phyloP scores from a whole-genome alignment of 2,329 filamentous ascomycete genomes.

The Fusarium sp. region DNA sequence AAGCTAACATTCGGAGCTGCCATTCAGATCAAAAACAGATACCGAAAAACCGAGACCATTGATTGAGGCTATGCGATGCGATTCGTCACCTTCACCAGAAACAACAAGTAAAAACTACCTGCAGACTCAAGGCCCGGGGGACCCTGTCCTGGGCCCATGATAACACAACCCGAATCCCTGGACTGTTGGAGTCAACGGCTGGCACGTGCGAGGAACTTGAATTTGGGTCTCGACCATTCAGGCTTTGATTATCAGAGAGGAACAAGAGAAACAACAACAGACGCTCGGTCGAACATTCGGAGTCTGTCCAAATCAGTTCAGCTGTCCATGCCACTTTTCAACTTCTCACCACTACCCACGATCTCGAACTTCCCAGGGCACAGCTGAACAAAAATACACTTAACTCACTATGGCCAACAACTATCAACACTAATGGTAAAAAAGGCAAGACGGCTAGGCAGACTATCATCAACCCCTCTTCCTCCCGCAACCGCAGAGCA shows the following conservation, averaged over 20 bases:
- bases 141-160: slow-evolving; percentile 18
- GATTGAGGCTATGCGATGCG: not conserved
- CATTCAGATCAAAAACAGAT: not conserved
- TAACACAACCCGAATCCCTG: slow-evolving; percentile 27
- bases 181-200: slow-evolving; percentile 32
- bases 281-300: slow-evolving; percentile 33
- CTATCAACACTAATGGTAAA: slow-evolving; percentile 9
- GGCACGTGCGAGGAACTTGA: slow-evolving; percentile 48
- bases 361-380: not conserved
- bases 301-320: slow-evolving; percentile 16
- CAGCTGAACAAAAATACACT: not conserved
- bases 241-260: slow-evolving; percentile 10
- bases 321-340: slow-evolving; percentile 20
- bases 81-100: slow-evolving; percentile 12
- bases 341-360: slow-evolving; percentile 4
- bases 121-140: slow-evolving; percentile 10
- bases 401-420: no score
- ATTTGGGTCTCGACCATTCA: slow-evolving; percentile 16
- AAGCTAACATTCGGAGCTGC: not conserved
- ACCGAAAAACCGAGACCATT: slow-evolving; percentile 4
- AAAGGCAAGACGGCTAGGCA: slow-evolving; percentile 31
- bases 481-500: slow-evolving; percentile 23
- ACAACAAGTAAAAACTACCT: not conserved
- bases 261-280: slow-evolving; percentile 17
- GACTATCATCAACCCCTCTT: slow-evolving; percentile 26